Evolutionary conservation across 148 eudicot genomes (phyloP), one percentile per base, ranked within the genome.

Genomic region (Persicaria maculosa): DNA sequence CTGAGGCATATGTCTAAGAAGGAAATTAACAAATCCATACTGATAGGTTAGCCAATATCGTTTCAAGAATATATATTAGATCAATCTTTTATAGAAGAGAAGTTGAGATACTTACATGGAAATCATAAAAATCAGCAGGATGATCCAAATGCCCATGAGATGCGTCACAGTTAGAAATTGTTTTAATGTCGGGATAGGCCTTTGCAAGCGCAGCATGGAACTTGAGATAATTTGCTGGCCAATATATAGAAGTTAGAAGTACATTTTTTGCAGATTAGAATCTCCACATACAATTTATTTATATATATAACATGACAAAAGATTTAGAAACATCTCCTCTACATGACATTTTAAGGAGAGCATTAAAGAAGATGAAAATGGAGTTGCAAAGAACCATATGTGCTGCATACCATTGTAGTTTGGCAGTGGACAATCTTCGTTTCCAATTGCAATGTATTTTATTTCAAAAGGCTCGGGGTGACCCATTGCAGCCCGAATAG

Each of bases 81-180:
- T 45, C 17, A 9, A 62, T 9, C 58, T 47, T 47, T 69, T 20
- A 14, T 45, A 48, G 7, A 17, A 74, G 19, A 74, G 44, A 67
- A 74, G 47, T 47, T 19, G 47, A 83, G 82, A 69, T 80, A 16
- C 81, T 81, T 85, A 95, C 98, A 87, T 95, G 97, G 79, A 73
- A 90, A 79, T 94, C 98, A 81, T 94, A 94, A 0, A 87, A 71
- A 78, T 94, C 93, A 53, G 98, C 88, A n/a, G 98, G 98, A 84
- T 90, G 96, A 76, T 90, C 86, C 86, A 88, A 80, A 44, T 84
- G 82, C 68, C 40, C 31, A 10, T 77, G 65, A 72, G 97, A 88
- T 17, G 80, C 97, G 71, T 94, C 93, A 75, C 97, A 91, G 77
- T 91, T 94, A 9, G 98, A 84, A 74, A 94, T 93, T 19, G 84